These are phyloP conservation scores for Solanum bukasovii DNA, from an alignment of 257 asterid species.

Conservation along the genomic window DNA sequence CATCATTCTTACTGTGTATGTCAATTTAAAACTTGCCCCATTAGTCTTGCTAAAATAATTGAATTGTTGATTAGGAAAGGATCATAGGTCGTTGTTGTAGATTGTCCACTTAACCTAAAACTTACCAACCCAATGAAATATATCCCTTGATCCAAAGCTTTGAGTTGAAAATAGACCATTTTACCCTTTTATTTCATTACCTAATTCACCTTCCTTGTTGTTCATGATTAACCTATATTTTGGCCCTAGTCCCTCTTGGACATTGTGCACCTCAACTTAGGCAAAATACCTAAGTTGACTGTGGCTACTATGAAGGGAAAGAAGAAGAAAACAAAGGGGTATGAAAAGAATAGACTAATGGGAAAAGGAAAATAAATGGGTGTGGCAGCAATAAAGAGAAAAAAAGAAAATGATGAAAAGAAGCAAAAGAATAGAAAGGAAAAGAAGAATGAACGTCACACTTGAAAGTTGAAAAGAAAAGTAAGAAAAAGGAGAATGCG, in stretches of 20 bases:
- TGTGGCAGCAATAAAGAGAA: neutral
- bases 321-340: neutral
- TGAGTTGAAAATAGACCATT: neutral
- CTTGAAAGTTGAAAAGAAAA: neutral
- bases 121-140: neutral
- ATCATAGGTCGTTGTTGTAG: neutral
- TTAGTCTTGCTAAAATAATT: neutral
- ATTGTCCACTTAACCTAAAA: neutral
- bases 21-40: neutral
- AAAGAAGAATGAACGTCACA: neutral
- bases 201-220: neutral
- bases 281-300: neutral
- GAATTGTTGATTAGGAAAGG: neutral
- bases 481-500: no score
- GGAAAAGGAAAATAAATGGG: neutral
- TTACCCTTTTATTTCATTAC: neutral
- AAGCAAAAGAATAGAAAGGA: neutral
- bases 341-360: neutral
- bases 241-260: neutral
- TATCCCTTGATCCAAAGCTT: neutral
- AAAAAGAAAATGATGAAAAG: neutral
- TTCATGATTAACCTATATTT: neutral
- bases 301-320: neutral
- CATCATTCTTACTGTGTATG: neutral
- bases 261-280: neutral